These are phyloP conservation scores for Tripidium arundinaceum DNA, from an alignment of 202 grass and related monocot genomes.

Conservation along the genomic window DNA sequence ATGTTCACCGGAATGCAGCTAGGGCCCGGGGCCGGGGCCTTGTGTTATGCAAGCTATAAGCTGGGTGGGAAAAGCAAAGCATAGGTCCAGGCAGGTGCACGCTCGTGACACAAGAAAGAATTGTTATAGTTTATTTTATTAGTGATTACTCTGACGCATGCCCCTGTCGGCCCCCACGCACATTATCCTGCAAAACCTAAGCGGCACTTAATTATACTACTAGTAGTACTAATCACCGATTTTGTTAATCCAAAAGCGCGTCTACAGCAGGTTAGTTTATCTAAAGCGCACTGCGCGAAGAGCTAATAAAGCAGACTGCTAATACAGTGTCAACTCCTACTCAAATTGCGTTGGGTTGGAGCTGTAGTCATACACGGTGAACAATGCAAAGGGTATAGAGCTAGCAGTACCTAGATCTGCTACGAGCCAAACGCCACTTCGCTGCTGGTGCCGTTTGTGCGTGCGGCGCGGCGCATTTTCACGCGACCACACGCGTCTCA, in stretches of 20 bases:
- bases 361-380: too few species aligned
- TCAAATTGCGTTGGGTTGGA: too few species aligned
- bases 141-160: neutral
- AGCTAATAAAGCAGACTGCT: neutral
- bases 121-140: neutral
- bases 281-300: neutral
- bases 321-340: neutral
- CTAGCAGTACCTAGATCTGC: slow-evolving; percentile 4
- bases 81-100: neutral
- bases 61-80: too few species aligned
- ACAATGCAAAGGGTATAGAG: too few species aligned
- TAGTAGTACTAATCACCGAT: neutral
- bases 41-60: neutral
- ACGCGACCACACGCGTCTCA: neutral
- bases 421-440: slow-evolving; percentile 26
- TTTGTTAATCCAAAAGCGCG: neutral
- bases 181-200: neutral
- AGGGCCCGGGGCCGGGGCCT: too few species aligned
- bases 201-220: neutral
- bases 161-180: neutral
- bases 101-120: slow-evolving; percentile 24
- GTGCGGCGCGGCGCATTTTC: neutral
- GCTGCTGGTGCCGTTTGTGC: neutral
- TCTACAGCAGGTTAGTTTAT: neutral
- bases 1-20: neutral